Conservation (phyloP, 1,139 yeast species). For the Meyerozyma smithsonii region DNA sequence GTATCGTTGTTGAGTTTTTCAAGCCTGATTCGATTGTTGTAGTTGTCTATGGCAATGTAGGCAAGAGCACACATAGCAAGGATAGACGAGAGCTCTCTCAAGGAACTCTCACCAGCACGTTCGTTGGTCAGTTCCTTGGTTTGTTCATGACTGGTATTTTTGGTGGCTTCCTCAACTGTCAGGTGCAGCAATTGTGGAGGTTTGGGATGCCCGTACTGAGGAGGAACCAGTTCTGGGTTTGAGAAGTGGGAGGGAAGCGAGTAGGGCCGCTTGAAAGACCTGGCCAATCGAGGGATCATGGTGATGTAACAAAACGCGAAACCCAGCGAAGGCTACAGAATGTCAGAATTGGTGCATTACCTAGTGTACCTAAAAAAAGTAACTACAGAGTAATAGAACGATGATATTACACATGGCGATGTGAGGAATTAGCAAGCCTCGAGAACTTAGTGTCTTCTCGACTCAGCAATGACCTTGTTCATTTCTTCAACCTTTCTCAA, state of each 20-base stretch:
- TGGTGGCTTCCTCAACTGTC: slow-evolving; percentile 1
- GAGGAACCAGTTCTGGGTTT: slow-evolving; percentile 6
- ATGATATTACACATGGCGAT: slow-evolving; percentile 3
- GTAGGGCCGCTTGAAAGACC: not conserved
- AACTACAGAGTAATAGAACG: slow-evolving; percentile 3
- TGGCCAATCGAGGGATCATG: not conserved
- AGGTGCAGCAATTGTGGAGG: not conserved
- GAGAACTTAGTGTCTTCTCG: slow-evolving; percentile 67
- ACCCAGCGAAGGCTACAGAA: not conserved
- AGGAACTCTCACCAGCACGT: slow-evolving; percentile 7
- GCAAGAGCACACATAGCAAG: slow-evolving; percentile 38
- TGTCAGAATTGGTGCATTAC: slow-evolving; percentile 1
- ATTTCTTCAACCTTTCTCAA: slow-evolving; percentile 99
- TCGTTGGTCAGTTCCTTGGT: not conserved
- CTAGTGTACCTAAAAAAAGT: slow-evolving; percentile 1
- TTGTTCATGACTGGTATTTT: not conserved
- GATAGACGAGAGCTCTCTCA: slow-evolving; percentile 30
- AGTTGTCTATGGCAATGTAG: slow-evolving; percentile 51
- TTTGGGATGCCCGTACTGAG: not conserved
- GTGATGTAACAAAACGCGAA: not conserved
- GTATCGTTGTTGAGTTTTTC: slow-evolving; percentile 39
- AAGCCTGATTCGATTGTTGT: slow-evolving; percentile 35
- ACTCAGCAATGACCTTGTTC: slow-evolving; percentile 94
- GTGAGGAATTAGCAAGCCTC: slow-evolving; percentile 1
- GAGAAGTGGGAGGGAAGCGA: slow-evolving; percentile 8